These are phyloP conservation scores for Colletotrichum liriopes DNA, from an alignment of 2,329 filamentous ascomycete genomes.

Conservation along the genomic window DNA sequence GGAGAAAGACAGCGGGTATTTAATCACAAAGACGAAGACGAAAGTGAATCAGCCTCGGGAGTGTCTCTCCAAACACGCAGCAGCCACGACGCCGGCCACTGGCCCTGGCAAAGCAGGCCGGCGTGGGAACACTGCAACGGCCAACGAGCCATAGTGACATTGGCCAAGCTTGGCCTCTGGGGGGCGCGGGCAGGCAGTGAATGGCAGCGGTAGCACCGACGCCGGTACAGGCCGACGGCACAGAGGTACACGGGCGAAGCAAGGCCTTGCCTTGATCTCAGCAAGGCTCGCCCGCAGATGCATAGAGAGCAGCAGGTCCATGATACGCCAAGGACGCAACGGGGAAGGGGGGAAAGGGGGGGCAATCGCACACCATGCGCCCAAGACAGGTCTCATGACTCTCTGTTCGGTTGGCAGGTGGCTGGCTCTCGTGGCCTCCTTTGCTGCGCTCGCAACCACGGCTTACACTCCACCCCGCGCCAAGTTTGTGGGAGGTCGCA, in stretches of 20 bases:
- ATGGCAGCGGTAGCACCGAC: slow-evolving; percentile 25
- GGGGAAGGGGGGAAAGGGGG: slow-evolving; percentile 9
- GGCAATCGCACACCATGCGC: slow-evolving; percentile 31
- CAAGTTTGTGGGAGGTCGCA: slow-evolving; percentile 4
- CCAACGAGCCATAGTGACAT: slow-evolving; percentile 22
- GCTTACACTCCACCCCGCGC: slow-evolving; percentile 20
- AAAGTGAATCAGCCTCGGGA: slow-evolving; percentile 23
- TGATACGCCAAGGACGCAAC: slow-evolving; percentile 16
- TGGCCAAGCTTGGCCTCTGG: slow-evolving; percentile 16
- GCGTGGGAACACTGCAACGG: slow-evolving; percentile 7
- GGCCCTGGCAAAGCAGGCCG: slow-evolving; percentile 2
- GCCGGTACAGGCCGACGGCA: not conserved
- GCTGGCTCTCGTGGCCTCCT: slow-evolving; percentile 37
- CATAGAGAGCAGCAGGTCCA: not conserved
- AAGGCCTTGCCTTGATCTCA: not conserved
- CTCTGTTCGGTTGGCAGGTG: slow-evolving; percentile 34
- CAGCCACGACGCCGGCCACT: slow-evolving; percentile 2
- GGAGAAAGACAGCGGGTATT: slow-evolving; percentile 29
- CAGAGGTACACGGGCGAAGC: not conserved
- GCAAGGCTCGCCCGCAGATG: not conserved
- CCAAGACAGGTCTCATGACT: slow-evolving; percentile 41
- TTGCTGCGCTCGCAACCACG: slow-evolving; percentile 11
- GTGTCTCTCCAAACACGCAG: slow-evolving; percentile 26
- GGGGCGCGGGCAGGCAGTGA: not conserved
- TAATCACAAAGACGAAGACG: slow-evolving; percentile 12